Percentiles rank a stretch among this genome's conserved stretches.
Conservation (phyloP, 2,329 filamentous ascomycete genomes). For the Penicillium sp. region DNA sequence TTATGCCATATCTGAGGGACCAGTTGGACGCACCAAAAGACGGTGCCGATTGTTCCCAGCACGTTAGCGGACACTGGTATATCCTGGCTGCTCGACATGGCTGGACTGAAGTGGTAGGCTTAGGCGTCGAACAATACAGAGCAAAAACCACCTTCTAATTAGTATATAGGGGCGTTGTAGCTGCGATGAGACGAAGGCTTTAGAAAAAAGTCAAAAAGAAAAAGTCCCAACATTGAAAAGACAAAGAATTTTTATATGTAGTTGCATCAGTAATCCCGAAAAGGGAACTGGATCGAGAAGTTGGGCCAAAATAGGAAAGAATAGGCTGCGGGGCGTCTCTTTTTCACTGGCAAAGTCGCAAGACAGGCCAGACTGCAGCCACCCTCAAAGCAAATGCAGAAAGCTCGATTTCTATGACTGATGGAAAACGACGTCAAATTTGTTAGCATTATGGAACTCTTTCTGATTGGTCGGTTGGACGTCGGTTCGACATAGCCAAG, state of each 20-base stretch:
- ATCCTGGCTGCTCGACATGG: slow-evolving; percentile 17
- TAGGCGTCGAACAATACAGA: not conserved
- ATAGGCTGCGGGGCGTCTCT: too few relatives aligned
- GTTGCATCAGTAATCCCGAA: not conserved
- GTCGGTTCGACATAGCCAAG: too few relatives aligned
- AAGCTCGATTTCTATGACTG: not conserved
- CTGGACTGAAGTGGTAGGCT: not conserved
- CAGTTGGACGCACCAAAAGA: slow-evolving; percentile 39
- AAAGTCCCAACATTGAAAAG: too few relatives aligned
- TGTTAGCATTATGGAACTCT: not conserved
- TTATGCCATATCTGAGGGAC: slow-evolving; percentile 57
- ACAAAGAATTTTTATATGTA: not conserved
- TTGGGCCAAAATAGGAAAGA: too few relatives aligned
- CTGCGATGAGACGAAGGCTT: too few relatives aligned
- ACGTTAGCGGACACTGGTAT: slow-evolving; percentile 35
- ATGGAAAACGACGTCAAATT: not conserved
- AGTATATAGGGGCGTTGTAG: too few relatives aligned
- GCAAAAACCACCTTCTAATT: not conserved
- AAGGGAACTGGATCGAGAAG: too few relatives aligned
- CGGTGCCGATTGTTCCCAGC: slow-evolving; percentile 39
- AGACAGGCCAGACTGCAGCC: too few relatives aligned
- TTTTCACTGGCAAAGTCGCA: too few relatives aligned
- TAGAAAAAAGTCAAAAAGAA: too few relatives aligned
- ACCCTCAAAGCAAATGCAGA: too few relatives aligned
- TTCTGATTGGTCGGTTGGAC: not conserved